A percentile compares a stretch with the other conserved stretches of the same genome.
Conservation (phyloP, 192 early-diverging fungal genomes). For the Polychytrium aggregatum region DNA sequence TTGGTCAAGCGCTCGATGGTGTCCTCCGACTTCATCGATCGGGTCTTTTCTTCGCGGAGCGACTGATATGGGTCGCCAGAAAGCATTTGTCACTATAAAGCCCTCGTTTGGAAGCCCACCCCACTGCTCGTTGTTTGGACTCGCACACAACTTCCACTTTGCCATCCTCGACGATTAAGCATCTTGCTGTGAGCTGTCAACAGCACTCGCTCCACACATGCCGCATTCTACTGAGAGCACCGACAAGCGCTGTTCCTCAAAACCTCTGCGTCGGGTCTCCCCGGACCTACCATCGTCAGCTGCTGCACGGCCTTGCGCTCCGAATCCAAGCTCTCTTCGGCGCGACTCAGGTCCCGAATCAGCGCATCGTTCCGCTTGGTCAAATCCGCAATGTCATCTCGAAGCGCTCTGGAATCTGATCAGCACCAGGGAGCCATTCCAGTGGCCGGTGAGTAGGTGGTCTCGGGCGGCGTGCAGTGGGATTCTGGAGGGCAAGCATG, state of each 20-base stretch:
- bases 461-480: no score
- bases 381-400: no score
- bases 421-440: no score
- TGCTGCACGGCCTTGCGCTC: constrained; percentile 18
- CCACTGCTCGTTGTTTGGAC: no score
- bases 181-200: neutral
- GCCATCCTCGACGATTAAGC: no score
- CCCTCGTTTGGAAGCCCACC: no score
- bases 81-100: no score
- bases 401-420: no score
- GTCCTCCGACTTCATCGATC: constrained; percentile 13
- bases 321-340: constrained; percentile 23
- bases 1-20: constrained; percentile 17
- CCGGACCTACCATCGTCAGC: constrained; percentile 11
- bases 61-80: constrained; percentile 3
- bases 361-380: constrained; percentile 25
- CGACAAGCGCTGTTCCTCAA: no score
- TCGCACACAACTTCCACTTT: no score
- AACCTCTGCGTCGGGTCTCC: neutral
- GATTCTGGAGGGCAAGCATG: no score
- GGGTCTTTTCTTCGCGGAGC: constrained; percentile 21
- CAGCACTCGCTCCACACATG: neutral
- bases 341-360: constrained; percentile 14
- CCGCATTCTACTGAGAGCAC: neutral
- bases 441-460: no score